Base-by-base conservation (phyloP, 192 early-diverging fungal genomes). In the Thoreauomyces humboldtii region DNA sequence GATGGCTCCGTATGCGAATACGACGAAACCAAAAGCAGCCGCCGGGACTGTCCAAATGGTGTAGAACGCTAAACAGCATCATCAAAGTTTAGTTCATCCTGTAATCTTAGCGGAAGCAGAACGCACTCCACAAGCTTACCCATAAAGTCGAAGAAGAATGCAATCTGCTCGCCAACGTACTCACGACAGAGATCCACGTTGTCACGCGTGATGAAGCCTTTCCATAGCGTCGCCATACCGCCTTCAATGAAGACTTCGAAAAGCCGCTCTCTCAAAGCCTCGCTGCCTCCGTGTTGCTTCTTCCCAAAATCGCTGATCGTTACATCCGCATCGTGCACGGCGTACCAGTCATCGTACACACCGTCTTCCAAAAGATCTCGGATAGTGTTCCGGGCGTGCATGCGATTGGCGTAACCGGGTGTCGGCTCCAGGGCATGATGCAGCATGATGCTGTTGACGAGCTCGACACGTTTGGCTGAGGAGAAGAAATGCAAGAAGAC, bases 81-180 rank as follows among this genome's bases (percentile, higher is more conserved):
- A n/a, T n/a, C n/a, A n/a, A n/a, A n/a, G n/a, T n/a, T n/a, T n/a
- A n/a, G n/a, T n/a, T n/a, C n/a, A n/a, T n/a, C n/a, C n/a, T n/a
- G n/a, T n/a, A n/a, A n/a, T n/a, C n/a, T n/a, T n/a, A n/a, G n/a
- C n/a, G n/a, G n/a, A n/a, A n/a, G n/a, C n/a, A n/a, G n/a, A n/a
- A n/a, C n/a, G n/a, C n/a, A n/a, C n/a, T 15, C 11, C 27, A 15
- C 17, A 14, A 2, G 43, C 44, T 35, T 54, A 61, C 81, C 81
- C 34, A 88, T 65, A 81, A 84, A 89, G 24, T 84, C 80, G 72
- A 89, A 87, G 45, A 88, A 89, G 1, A 86, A 72, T 11, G 82
- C 86, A 46, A 85, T 71, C 54, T 80, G 74, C 70, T 89, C 88
- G n/a, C 88, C 88, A 61, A 82, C 88, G 62, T 89, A 89, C 31